A percentile compares a stretch with the other conserved stretches of the same genome.
phyloP scores from a whole-genome alignment of 2,329 filamentous ascomycete genomes.

The Aspergillus sp. region DNA sequence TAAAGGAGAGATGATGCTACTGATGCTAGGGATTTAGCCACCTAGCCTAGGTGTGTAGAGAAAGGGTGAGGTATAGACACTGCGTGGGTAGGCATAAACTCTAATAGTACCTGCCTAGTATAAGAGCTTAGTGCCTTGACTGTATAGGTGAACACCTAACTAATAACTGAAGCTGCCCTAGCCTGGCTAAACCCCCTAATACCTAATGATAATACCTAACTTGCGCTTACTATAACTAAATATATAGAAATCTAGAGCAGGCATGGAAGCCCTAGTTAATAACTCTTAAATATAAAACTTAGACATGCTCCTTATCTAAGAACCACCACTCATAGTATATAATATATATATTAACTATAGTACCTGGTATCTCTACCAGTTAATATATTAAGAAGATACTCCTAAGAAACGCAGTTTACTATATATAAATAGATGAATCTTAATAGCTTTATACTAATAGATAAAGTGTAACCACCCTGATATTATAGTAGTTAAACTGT shows the following conservation, averaged over 20 bases:
- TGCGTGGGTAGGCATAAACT: conserved; percentile 15
- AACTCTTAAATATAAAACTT: conserved; percentile 16
- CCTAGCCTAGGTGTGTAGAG: conserved; percentile 19
- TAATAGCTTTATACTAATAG: conserved; percentile 16
- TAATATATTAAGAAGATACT: conserved; percentile 4
- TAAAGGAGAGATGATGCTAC: conserved; percentile 16
- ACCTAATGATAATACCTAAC: background rate
- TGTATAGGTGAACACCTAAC: conserved; percentile 16
- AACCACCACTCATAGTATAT: conserved; percentile 12
- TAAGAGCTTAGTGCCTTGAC: conserved; percentile 12
- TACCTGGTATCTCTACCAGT: conserved; percentile 17
- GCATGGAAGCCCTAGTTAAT: conserved; percentile 25
- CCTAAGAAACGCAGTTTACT: conserved; percentile 10
- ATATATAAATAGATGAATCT: conserved; percentile 19
- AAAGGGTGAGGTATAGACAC: conserved; percentile 15
- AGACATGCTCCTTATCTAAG: conserved; percentile 17
- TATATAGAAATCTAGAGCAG: conserved; percentile 16
- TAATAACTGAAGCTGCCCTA: conserved; percentile 10
- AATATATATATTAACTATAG: conserved; percentile 19
- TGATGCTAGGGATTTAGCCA: conserved; percentile 18
- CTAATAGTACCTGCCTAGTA: conserved; percentile 11
- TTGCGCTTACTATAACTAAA: conserved; percentile 1
- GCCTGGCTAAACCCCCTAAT: conserved; percentile 3
- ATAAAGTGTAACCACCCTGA: conserved; percentile 19
- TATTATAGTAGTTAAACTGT: conserved; percentile 15